Evolutionary conservation across 1,139 yeast genomes (phyloP), one percentile per base, ranked within the genome.

Genomic region (Sugiyamaella novakii): DNA sequence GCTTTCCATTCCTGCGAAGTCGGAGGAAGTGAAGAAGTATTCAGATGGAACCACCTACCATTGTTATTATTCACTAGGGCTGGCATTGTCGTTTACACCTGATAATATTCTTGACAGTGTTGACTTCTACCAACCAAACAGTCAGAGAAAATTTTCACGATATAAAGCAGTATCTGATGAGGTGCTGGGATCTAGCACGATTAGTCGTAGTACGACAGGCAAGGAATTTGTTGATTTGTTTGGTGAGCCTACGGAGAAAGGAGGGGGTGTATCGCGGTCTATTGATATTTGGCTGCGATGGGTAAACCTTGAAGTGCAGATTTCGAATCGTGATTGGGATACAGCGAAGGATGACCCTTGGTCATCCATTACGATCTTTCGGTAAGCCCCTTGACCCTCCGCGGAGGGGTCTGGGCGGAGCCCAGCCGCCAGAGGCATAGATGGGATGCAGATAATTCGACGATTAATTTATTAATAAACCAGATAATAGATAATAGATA

Each of bases 261-360:
- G 62, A 1, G 63, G 65, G 3, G 64, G 63, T 1, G 36, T 47
- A 18, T 46, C 57, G 15, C 47, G 47, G 19, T 37, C 49, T 4
- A 53, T 60, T 25, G 59, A 59, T 24, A 62, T 63, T 11, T 63
- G 67, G 67, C 46, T 63, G 31, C 51, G 66, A n/a, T 63, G 65
- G 64, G 35, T 37, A 2, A 31, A 44, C 3, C 43, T 62, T 17
- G 61, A 62, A 46, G 61, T 59, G 6, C 62, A 57, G n/a, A 43
- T 63, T 11, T 49, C 52, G 6, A 50, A 54, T n/a, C 47, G 59
- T 7, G 54, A 59, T 45, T 63, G 67, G 67, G 60, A 60, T n/a
- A 47, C 47, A 5, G 64, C 63, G 2, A 50, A 56, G 22, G 56
- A 57, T 24, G 41, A 44, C 2, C 39, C 50, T 2, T 63, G 67